A percentile compares a stretch with the other conserved stretches of the same genome.
phyloP scores from a whole-genome alignment of 352 stramenopile genomes.

The Phytophthora crassamura region DNA sequence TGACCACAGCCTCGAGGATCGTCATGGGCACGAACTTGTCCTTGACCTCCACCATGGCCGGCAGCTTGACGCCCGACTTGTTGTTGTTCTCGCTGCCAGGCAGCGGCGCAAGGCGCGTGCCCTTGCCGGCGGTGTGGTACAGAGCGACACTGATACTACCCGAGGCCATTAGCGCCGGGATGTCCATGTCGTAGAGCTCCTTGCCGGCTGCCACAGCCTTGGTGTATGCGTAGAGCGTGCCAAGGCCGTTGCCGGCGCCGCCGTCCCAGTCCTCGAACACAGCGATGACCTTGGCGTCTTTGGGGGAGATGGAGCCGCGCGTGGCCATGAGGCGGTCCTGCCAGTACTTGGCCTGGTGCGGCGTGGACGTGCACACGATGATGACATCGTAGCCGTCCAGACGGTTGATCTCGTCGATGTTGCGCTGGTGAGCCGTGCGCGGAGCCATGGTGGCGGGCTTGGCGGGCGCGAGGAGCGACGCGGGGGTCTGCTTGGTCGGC shows the following conservation, averaged over 20 bases:
- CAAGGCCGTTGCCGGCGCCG: slow-evolving; percentile 96
- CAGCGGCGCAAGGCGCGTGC: slow-evolving; percentile 96
- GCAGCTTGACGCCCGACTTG: slow-evolving; percentile 98
- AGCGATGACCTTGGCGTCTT: slow-evolving; percentile 93
- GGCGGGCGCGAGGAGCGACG: background rate
- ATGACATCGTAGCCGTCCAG: slow-evolving; percentile 96
- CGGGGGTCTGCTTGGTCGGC: slow-evolving; percentile 15
- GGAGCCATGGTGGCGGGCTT: slow-evolving; percentile 37
- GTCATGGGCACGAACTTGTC: slow-evolving; percentile 94
- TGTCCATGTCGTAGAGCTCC: slow-evolving; percentile 87
- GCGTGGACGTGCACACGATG: slow-evolving; percentile 98
- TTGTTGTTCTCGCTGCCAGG: slow-evolving; percentile 99
- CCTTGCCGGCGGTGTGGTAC: slow-evolving; percentile 98
- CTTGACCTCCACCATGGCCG: slow-evolving; percentile 91
- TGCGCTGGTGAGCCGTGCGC: slow-evolving; percentile 62
- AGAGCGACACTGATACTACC: slow-evolving; percentile 92
- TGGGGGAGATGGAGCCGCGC: slow-evolving; percentile 79
- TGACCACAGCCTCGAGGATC: slow-evolving; percentile 98
- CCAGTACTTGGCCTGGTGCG: slow-evolving; percentile 97
- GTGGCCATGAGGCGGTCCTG: slow-evolving; percentile 94
- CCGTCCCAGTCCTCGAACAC: slow-evolving; percentile 97
- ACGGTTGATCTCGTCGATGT: slow-evolving; percentile 88
- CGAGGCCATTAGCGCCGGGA: slow-evolving; percentile 77
- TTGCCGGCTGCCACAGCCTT: slow-evolving; percentile 93
- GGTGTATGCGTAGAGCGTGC: slow-evolving; percentile 96